phyloP scores from a whole-genome alignment of 1,284 basidiomycete genomes.

The Vanrija pseudolonga region DNA sequence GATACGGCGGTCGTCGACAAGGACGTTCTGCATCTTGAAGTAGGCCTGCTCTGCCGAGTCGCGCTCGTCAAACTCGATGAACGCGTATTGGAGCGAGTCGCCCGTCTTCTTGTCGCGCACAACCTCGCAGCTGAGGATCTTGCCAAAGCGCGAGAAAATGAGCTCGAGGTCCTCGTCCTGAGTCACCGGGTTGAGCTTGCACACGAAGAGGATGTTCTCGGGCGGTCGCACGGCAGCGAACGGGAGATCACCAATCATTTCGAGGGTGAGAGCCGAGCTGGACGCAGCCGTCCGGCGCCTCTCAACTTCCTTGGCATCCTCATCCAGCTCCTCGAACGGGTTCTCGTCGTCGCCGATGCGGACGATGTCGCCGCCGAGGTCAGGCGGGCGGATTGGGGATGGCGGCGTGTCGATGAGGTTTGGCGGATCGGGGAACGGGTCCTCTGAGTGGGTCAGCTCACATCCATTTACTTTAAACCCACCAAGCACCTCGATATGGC shows the following conservation, averaged over 20 bases:
- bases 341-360: conserved; percentile 91
- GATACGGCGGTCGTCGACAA: conserved; percentile 97
- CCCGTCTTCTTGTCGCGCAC: conserved; percentile 94
- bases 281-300: conserved; percentile 79
- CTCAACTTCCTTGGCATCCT: conserved; percentile 74
- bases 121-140: conserved; percentile 94
- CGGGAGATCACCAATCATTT: conserved; percentile 98
- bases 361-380: conserved; percentile 56
- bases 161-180: conserved; percentile 93
- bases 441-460: conserved; percentile 58
- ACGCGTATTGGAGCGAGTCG: conserved; percentile 95
- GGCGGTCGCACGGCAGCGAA: conserved; percentile 97
- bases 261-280: conserved; percentile 90
- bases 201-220: conserved; percentile 97
- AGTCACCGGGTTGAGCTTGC: conserved; percentile 95
- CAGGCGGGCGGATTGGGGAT: conserved; percentile 73
- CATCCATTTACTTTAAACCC: conserved; percentile 30
- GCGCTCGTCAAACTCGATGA: conserved; percentile 93
- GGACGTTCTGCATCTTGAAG: conserved; percentile 99
- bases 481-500: conserved; percentile 90
- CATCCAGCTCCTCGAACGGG: conserved; percentile 58
- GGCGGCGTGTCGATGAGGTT: conserved; percentile 68
- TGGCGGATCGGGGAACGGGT: conserved; percentile 85
- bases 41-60: conserved; percentile 96
- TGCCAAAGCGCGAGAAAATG: conserved; percentile 93